Percentiles rank a stretch among this genome's conserved stretches.
These are phyloP conservation scores for Schrenkiella parvula DNA, from an alignment of 345 rosid genomes.

Conservation along the genomic window DNA sequence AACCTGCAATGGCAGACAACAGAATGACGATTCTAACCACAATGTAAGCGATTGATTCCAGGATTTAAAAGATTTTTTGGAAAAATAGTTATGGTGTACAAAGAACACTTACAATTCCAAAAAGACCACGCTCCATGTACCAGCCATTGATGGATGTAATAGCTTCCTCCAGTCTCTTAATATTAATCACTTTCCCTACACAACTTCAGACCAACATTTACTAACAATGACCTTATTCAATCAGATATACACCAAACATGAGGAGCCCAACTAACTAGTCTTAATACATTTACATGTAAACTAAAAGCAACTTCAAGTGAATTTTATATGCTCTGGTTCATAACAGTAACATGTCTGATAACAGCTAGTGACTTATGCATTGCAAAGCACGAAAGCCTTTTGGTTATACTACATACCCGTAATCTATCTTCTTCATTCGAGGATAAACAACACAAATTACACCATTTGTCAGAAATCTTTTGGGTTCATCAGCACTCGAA, in stretches of 20 bases:
- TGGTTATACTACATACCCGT: background rate
- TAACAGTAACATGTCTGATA: background rate
- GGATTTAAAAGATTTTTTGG: background rate
- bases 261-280: background rate
- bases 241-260: slow-evolving; percentile 7
- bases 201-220: slow-evolving; percentile 60
- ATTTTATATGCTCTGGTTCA: background rate
- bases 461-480: background rate
- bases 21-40: background rate
- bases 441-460: background rate
- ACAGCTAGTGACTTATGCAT: background rate
- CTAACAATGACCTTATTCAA: slow-evolving; percentile 40
- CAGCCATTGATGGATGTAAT: slow-evolving; percentile 87
- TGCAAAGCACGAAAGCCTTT: background rate
- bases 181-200: slow-evolving; percentile 93
- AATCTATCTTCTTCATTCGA: background rate
- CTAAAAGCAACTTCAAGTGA: background rate
- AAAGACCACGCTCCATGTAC: slow-evolving; percentile 93
- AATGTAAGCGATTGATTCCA: background rate
- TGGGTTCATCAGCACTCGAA: background rate
- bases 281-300: slow-evolving; percentile 15
- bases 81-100: background rate
- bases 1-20: slow-evolving; percentile 44
- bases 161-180: slow-evolving; percentile 80
- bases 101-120: slow-evolving; percentile 67